Percentiles rank a stretch among this genome's conserved stretches.
Conservation (phyloP, 495 filamentous ascomycete species). For the Bathelium albidoporum region DNA sequence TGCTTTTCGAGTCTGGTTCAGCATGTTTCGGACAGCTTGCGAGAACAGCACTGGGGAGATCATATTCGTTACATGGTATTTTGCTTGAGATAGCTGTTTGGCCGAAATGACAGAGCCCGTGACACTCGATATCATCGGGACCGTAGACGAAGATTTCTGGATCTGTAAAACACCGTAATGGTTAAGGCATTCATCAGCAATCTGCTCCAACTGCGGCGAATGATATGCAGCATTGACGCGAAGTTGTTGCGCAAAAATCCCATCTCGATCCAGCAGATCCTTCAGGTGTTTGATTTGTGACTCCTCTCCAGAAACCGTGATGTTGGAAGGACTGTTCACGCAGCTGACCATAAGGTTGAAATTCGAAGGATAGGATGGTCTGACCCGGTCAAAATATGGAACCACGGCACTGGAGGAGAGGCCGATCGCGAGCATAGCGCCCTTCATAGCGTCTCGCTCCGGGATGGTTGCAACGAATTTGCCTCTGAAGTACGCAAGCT, state of each 20-base stretch:
- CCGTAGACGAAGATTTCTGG: background rate
- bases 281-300: constrained; percentile 6
- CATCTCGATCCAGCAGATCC: background rate
- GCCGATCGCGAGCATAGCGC: constrained; percentile 21
- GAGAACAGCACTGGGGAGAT: background rate
- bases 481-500: background rate
- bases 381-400: background rate
- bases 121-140: background rate
- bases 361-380: no score
- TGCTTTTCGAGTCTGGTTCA: background rate
- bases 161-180: background rate
- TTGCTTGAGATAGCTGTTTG: background rate
- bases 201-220: constrained; percentile 47
- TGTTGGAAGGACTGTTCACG: constrained; percentile 28
- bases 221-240: constrained; percentile 29
- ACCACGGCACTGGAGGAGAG: background rate
- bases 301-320: constrained; percentile 26
- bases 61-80: constrained; percentile 17
- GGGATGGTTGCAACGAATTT: background rate
- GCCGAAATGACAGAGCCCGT: background rate
- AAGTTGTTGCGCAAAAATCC: constrained; percentile 6
- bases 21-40: background rate
- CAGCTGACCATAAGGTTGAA: constrained; percentile 17
- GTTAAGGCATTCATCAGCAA: constrained; percentile 1
- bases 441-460: background rate